These are phyloP conservation scores for Aspergillus sparsus DNA, from an alignment of 495 filamentous ascomycete genomes.

Conservation along the genomic window DNA sequence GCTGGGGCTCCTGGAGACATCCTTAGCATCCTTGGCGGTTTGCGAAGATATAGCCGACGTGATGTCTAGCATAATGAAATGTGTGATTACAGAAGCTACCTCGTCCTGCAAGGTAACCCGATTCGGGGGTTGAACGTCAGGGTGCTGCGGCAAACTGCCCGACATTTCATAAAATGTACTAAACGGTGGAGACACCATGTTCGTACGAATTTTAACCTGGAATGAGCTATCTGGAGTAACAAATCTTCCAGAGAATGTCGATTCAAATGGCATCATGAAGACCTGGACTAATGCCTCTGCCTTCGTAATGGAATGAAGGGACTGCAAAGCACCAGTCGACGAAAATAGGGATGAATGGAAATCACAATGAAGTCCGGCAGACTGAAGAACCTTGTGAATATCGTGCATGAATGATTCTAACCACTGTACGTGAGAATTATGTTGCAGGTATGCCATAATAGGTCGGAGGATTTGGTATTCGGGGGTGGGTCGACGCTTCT, in stretches of 20 bases:
- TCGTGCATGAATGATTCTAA: conserved; percentile 40
- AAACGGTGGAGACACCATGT: conserved; percentile 40
- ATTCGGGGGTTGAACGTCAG: conserved; percentile 40
- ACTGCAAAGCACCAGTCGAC: conserved; percentile 22
- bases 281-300: conserved; percentile 43
- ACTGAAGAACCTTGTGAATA: conserved; percentile 38
- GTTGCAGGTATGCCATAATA: conserved; percentile 63
- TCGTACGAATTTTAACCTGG: conserved; percentile 48
- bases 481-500: conserved; percentile 46
- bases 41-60: conserved; percentile 34
- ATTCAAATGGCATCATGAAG: conserved; percentile 47
- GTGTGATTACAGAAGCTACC: conserved; percentile 39
- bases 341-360: conserved; percentile 35
- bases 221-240: conserved; percentile 40
- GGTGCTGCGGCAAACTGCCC: conserved; percentile 36
- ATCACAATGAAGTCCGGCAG: conserved; percentile 43
- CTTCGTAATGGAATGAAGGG: conserved; percentile 16
- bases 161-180: conserved; percentile 52
- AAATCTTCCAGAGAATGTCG: conserved; percentile 42
- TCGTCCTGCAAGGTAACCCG: conserved; percentile 40
- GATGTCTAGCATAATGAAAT: conserved; percentile 44
- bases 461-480: conserved; percentile 66
- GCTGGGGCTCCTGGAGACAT: not conserved
- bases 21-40: conserved; percentile 10
- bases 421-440: conserved; percentile 50